Base-by-base conservation (phyloP, 2,329 filamentous ascomycete genomes). In the Pezicula neosporulosa region DNA sequence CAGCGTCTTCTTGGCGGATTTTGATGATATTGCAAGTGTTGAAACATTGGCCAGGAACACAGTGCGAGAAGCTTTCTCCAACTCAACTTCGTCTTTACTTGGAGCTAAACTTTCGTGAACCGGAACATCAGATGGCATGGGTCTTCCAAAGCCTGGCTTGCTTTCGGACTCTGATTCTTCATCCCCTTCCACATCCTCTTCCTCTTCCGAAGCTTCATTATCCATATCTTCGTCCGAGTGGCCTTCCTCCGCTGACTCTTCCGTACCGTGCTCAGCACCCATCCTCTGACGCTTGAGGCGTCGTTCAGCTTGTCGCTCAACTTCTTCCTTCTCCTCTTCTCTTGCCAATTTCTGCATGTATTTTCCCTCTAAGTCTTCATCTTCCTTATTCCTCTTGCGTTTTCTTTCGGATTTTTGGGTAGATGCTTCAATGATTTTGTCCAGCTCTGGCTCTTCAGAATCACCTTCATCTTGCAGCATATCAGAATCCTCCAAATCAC, bases 21-120 rank as follows among this genome's bases (percentile, higher is more conserved):
- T 95, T 27, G 88, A 91, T 45, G 84, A 88, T 63, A 97, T 90
- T 39, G 90, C 90, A 48, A 86, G 77, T 19, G 81, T 86, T 13
- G 91, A 91, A 43, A 99, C 90, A 64, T 99, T 99, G 63, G 89
- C 88, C 12, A 99, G 76, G 72, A 97, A 99, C 39, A 97, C 84
- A 6, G 94, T 99, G 51, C 94, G 87, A 52, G 82, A 82, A 8
- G 93, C 89, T 73, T 96, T 96, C 52, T 95, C 89, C 2, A 95
- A 63, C 57, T 95, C 89, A 19, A 75, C 72, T 44, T 61, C 73
- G 68, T 77, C 83, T 71, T 73, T 78, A 67, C 72, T 70, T 49
- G 72, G 75, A 57, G 67, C 69, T 37, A 81, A 73, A 50, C 77
- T 82, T 64, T 85, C 84, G 60, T 87, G 83, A 15, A 63, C 13